Evolutionary conservation across 129 eudicot genomes (phyloP), one percentile per base, ranked within the genome.

Genomic region (Sambucus nigra): DNA sequence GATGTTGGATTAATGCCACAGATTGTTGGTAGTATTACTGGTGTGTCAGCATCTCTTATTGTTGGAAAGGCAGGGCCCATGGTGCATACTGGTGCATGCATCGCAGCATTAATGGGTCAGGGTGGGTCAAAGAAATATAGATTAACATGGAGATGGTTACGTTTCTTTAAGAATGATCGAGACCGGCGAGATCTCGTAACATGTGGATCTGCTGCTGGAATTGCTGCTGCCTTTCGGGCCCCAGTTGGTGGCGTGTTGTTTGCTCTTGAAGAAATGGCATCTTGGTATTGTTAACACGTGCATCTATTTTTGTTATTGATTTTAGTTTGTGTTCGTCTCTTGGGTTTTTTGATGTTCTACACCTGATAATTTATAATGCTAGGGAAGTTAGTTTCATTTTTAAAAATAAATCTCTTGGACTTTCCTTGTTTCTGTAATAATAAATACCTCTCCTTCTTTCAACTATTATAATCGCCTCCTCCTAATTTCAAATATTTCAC

Each of bases 261-360:
- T 76, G 89, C 98, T 47, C 74, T 91, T 51, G 98, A 91, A 72
- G 95, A 85, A 77, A 91, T 91, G 98, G 83, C 98, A 69, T 85
- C 98, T 59, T 91, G 98, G 98, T 91, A 91, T 53, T 27, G 18
- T 67, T 23, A 32, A 39, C 27, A 14, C 55, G 53, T 44, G 2
- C 21, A 58, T 51, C 24, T 11, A 23, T 38, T 26, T 59, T 16
- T 14, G 22, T 48, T 11, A n/a, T 10, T 11, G 13, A 15, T 7
- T 8, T 51, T 41, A 24, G 4, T 2, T 20, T 29, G 42, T 27
- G 46, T 2, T 44, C 29, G 4, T 18, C 55, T 11, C 19, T 44
- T 24, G 47, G 25, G 14, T 39, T 59, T 41, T 7, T 0, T n/a
- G 20, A 27, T 42, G n/a, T 44, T 17, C 26, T 8, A 29, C 11